A percentile compares a stretch with the other conserved stretches of the same genome.
Conservation (phyloP, 805 yeast species). For the Candida ficus region DNA sequence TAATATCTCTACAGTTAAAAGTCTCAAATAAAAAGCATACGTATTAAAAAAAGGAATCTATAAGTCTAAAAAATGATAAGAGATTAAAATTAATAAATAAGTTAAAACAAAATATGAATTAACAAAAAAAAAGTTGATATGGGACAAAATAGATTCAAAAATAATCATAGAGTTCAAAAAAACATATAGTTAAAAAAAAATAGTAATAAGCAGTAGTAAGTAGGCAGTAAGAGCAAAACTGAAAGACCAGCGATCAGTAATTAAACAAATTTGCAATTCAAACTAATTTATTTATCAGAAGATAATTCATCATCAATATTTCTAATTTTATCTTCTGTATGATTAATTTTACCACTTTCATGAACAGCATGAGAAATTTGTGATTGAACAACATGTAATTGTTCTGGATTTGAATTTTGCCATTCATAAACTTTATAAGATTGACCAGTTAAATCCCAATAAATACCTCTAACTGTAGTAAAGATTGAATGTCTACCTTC, state of each 20-base stretch:
- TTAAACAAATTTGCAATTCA: no score
- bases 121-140: neutral
- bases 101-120: no score
- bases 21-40: no score
- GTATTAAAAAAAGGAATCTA: no score
- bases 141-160: neutral
- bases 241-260: no score
- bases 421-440: constrained; percentile 65
- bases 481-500: constrained; percentile 68
- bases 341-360: constrained; percentile 12
- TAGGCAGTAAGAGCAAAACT: no score
- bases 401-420: constrained; percentile 71
- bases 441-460: constrained; percentile 83
- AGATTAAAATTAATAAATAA: no score
- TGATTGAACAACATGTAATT: constrained; percentile 65
- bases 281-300: neutral
- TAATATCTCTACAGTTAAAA: no score
- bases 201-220: neutral
- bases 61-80: no score
- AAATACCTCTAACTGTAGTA: constrained; percentile 67
- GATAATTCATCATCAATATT: constrained; percentile 21
- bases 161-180: no score
- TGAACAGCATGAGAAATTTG: constrained; percentile 46
- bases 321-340: constrained; percentile 10
- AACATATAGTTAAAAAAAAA: no score